phyloP scores from a whole-genome alignment of 805 yeast genomes.

The Starmerella bombicola region DNA sequence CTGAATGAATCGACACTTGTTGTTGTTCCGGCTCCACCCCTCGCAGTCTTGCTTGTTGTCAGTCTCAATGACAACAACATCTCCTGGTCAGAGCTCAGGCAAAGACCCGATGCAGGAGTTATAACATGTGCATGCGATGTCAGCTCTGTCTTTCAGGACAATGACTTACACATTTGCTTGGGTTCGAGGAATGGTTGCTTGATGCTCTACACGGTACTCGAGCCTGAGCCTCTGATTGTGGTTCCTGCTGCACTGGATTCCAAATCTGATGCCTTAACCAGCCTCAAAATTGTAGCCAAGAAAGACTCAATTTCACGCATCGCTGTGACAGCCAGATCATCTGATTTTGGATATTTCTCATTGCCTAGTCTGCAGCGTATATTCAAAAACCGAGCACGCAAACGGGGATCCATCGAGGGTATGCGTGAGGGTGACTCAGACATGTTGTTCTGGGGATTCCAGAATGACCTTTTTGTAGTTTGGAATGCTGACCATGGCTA shows the following conservation, averaged over 20 bases:
- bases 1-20: background rate
- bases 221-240: background rate
- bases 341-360: constrained; percentile 20
- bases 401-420: constrained; percentile 69
- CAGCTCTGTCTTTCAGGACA: background rate
- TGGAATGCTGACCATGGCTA: constrained; percentile 71
- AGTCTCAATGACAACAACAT: background rate
- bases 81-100: background rate
- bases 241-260: constrained; percentile 11
- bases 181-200: constrained; percentile 15
- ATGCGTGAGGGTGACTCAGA: constrained; percentile 35
- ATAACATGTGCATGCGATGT: background rate
- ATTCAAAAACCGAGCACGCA: constrained; percentile 46
- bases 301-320: constrained; percentile 5
- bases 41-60: background rate
- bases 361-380: constrained; percentile 6
- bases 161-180: constrained; percentile 1
- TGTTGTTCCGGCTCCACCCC: constrained; percentile 2
- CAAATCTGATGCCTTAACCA: constrained; percentile 24
- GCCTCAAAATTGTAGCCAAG: constrained; percentile 6
- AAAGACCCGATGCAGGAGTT: background rate
- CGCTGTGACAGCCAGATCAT: constrained; percentile 22
- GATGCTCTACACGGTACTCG: background rate
- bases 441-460: constrained; percentile 65
- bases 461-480: constrained; percentile 60